These are phyloP conservation scores for Melampsora americana DNA, from an alignment of 1,284 basidiomycete genomes.

Conservation along the genomic window DNA sequence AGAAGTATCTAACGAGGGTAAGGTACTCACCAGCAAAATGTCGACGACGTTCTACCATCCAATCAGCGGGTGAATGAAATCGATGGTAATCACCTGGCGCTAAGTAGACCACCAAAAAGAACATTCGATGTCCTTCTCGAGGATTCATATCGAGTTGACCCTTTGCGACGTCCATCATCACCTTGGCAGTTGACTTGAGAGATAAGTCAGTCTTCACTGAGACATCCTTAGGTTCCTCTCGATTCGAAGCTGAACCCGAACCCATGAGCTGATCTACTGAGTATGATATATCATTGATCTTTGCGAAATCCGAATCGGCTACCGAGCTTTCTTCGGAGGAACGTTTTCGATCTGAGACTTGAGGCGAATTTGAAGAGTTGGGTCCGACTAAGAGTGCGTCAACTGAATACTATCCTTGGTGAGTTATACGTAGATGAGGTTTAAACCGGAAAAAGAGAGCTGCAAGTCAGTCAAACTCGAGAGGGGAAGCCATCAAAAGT, in stretches of 20 bases:
- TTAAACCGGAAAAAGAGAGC: conserved; percentile 2
- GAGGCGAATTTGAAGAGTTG: conserved; percentile 12
- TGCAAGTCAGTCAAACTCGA: conserved; percentile 12
- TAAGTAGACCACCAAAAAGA: conserved; percentile 93
- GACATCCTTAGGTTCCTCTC: neutral
- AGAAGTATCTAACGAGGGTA: neutral
- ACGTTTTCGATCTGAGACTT: conserved; percentile 11
- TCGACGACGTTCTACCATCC: conserved; percentile 92
- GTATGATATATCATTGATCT: conserved; percentile 96
- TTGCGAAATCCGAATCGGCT: conserved; percentile 67
- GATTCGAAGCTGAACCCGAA: conserved; percentile 46
- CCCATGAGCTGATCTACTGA: conserved; percentile 71
- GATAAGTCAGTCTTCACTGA: conserved; percentile 6
- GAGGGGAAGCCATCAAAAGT: neutral
- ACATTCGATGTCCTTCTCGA: conserved; percentile 72
- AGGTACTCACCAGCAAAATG: conserved; percentile 78
- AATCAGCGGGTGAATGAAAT: conserved; percentile 91
- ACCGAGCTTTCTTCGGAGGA: conserved; percentile 35
- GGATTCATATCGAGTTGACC: conserved; percentile 32
- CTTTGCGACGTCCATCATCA: conserved; percentile 29
- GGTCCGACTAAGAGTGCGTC: conserved; percentile 40
- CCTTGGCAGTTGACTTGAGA: conserved; percentile 16
- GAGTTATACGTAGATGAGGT: neutral
- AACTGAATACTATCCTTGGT: conserved; percentile 45
- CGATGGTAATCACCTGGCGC: conserved; percentile 98